A percentile compares a stretch with the other conserved stretches of the same genome.
These are phyloP conservation scores for Rhododendron henanense DNA, from an alignment of 148 eudicot genomes.

Conservation along the genomic window DNA sequence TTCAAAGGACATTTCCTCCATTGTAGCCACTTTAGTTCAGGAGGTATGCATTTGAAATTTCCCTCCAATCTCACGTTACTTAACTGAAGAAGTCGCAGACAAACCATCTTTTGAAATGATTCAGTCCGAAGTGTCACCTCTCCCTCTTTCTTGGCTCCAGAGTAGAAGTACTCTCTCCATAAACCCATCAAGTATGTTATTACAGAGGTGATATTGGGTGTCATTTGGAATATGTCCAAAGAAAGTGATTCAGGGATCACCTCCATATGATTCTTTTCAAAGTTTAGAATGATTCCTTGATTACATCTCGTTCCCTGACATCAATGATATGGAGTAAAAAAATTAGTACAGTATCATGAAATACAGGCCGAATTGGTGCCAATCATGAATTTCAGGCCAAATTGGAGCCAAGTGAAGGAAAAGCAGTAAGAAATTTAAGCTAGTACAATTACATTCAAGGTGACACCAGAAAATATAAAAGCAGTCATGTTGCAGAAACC, in stretches of 20 bases:
- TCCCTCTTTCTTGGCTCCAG: slow-evolving; percentile 15
- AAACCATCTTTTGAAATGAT: slow-evolving; percentile 32
- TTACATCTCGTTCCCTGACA: slow-evolving; percentile 34
- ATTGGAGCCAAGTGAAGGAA: not conserved
- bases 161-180: slow-evolving; percentile 1
- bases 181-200: slow-evolving; percentile 15
- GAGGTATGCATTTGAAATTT: slow-evolving; percentile 33
- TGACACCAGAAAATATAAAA: not conserved
- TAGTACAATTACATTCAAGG: not conserved
- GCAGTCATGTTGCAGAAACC: not conserved
- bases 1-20: slow-evolving; percentile 51
- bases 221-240: not conserved
- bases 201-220: slow-evolving; percentile 12
- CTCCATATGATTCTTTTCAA: slow-evolving; percentile 15
- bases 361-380: not conserved
- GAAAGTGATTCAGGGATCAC: slow-evolving; percentile 9
- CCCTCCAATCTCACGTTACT: slow-evolving; percentile 42
- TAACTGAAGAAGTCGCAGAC: slow-evolving; percentile 43
- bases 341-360: not conserved
- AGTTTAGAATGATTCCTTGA: slow-evolving; percentile 45
- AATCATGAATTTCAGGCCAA: not conserved
- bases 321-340: not conserved
- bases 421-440: not conserved
- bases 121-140: slow-evolving; percentile 17
- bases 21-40: slow-evolving; percentile 52